Conservation (phyloP, 441 rosid genomes). For the Gossypium davidsonii region DNA sequence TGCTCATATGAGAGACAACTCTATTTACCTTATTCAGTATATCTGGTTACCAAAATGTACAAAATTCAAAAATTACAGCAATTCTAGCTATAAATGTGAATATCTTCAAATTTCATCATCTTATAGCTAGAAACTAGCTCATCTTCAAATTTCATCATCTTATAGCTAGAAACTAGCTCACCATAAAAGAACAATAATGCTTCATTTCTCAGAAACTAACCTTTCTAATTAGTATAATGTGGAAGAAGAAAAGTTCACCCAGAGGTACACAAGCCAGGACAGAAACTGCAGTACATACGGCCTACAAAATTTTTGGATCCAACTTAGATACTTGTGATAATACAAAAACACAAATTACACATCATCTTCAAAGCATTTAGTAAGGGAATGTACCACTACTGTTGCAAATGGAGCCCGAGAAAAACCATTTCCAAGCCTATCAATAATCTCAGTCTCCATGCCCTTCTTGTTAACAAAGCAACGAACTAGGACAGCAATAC, state of each 20-base stretch:
- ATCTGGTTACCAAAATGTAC: background rate
- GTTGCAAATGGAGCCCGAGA: constrained; percentile 66
- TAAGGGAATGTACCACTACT: constrained; percentile 47
- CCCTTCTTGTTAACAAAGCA: constrained; percentile 53
- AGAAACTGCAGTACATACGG: constrained; percentile 54
- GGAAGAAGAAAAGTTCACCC: constrained; percentile 68
- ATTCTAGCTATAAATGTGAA: background rate
- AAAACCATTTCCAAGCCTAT: constrained; percentile 74
- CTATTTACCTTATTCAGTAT: background rate
- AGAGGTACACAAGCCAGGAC: constrained; percentile 55
- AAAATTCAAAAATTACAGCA: background rate
- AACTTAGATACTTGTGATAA: constrained; percentile 13
- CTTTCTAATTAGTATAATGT: constrained; percentile 57
- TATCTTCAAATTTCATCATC: background rate
- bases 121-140: background rate
- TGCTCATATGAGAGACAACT: background rate
- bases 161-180: background rate
- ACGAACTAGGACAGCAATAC: constrained; percentile 57
- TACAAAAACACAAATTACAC: background rate
- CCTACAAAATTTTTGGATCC: constrained; percentile 30
- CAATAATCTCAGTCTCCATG: constrained; percentile 60
- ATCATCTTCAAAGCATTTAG: constrained; percentile 1
- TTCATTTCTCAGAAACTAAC: constrained; percentile 21
- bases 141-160: background rate
- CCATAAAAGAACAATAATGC: constrained; percentile 6